A percentile compares a stretch with the other conserved stretches of the same genome.
These are phyloP conservation scores for Candida sp. DNA, from an alignment of 1,139 yeast genomes.

Conservation along the genomic window DNA sequence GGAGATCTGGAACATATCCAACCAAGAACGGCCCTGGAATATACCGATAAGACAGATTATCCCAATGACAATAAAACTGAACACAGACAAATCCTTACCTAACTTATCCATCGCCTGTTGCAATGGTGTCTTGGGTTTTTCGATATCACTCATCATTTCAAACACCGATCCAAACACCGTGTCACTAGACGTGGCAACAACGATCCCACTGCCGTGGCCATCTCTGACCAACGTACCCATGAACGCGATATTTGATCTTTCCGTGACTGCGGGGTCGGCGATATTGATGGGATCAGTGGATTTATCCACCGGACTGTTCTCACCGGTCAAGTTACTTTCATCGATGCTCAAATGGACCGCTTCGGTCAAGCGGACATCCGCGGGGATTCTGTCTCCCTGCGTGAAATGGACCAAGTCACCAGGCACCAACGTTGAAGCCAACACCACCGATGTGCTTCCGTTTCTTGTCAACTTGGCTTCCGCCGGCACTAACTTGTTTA, in stretches of 20 bases:
- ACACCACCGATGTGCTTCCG: slow-evolving; percentile 72
- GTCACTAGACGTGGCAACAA: slow-evolving; percentile 84
- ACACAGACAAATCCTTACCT: slow-evolving; percentile 84
- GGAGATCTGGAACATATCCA: slow-evolving; percentile 97
- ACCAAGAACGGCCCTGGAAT: slow-evolving; percentile 89
- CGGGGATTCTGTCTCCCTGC: slow-evolving; percentile 96
- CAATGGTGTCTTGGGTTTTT: slow-evolving; percentile 95
- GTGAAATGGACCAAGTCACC: slow-evolving; percentile 90
- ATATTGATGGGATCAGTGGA: slow-evolving; percentile 34
- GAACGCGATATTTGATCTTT: slow-evolving; percentile 78
- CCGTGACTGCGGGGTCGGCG: slow-evolving; percentile 54
- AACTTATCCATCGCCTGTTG: slow-evolving; percentile 94
- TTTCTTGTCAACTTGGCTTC: slow-evolving; percentile 89
- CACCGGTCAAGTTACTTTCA: slow-evolving; percentile 95
- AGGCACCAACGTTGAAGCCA: slow-evolving; percentile 89
- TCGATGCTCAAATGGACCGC: slow-evolving; percentile 83
- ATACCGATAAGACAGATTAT: slow-evolving; percentile 86
- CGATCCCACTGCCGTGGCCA: slow-evolving; percentile 92
- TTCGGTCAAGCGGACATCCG: slow-evolving; percentile 81
- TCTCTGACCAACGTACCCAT: slow-evolving; percentile 98
- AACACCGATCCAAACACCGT: slow-evolving; percentile 93
- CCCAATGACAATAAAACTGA: slow-evolving; percentile 87
- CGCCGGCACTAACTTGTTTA: slow-evolving; percentile 91
- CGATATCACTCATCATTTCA: slow-evolving; percentile 92
- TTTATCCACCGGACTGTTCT: slow-evolving; percentile 84